Percentiles rank a stretch among this genome's conserved stretches.
These are phyloP conservation scores for Scheffersomyces spartinae DNA, from an alignment of 805 yeast genomes.

Conservation along the genomic window DNA sequence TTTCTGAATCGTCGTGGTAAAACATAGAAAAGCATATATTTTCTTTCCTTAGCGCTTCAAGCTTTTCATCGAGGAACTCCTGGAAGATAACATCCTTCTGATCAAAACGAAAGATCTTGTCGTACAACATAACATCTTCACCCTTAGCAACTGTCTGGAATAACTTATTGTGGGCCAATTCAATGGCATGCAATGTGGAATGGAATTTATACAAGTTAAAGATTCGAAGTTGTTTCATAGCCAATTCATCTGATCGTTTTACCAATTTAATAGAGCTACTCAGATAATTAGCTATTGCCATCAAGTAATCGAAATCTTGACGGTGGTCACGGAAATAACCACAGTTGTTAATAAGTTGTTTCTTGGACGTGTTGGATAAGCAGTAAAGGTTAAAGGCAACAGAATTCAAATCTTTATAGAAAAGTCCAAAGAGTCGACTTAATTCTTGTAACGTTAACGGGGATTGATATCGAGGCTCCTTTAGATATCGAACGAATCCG, in stretches of 20 bases:
- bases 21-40: constrained; percentile 17
- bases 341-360: constrained; percentile 21
- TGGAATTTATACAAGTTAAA: constrained; percentile 30
- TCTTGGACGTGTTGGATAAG: constrained; percentile 26
- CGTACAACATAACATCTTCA: constrained; percentile 21
- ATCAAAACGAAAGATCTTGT: constrained; percentile 28
- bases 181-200: constrained; percentile 20
- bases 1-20: constrained; percentile 10
- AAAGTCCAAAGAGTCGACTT: constrained; percentile 19
- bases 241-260: constrained; percentile 24
- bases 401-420: constrained; percentile 27
- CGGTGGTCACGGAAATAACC: constrained; percentile 17
- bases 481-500: constrained; percentile 21
- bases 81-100: constrained; percentile 25
- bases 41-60: constrained; percentile 13
- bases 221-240: constrained; percentile 26
- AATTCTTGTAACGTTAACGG: constrained; percentile 27
- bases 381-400: constrained; percentile 21
- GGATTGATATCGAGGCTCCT: constrained; percentile 31
- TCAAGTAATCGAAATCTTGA: constrained; percentile 23
- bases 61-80: constrained; percentile 22
- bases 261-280: constrained; percentile 23
- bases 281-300: constrained; percentile 30
- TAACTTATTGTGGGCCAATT: constrained; percentile 19
- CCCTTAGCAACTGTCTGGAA: constrained; percentile 14